A percentile compares a stretch with the other conserved stretches of the same genome.
Conservation (phyloP, 129 eudicot genomes). For the Centrapalus pauciflorus region DNA sequence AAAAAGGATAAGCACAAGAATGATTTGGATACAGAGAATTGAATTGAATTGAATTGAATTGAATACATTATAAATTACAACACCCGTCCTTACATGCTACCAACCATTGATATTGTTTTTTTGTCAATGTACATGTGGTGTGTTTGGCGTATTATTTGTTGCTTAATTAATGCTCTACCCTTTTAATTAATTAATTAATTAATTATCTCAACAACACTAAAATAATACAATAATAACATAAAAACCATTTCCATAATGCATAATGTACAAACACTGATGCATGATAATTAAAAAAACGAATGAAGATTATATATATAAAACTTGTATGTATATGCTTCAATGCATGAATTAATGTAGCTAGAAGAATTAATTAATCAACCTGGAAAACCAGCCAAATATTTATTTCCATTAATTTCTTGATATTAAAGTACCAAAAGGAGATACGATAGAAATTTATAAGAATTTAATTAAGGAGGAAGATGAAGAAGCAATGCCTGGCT, state of each 20-base stretch:
- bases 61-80: not conserved
- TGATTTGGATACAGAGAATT: too few relatives aligned
- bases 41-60: too few relatives aligned
- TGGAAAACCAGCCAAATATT: conserved; percentile 25
- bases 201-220: not conserved
- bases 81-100: conserved; percentile 20
- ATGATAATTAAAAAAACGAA: not conserved
- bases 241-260: not conserved
- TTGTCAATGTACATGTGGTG: conserved; percentile 19
- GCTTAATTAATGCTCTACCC: conserved; percentile 7
- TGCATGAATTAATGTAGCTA: not conserved
- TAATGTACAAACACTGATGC: not conserved
- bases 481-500: conserved; percentile 61
- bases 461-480: conserved; percentile 1
- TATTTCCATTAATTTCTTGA: conserved; percentile 8
- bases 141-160: conserved; percentile 25
- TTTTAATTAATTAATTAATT: not conserved
- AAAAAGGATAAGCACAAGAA: not conserved
- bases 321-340: not conserved
- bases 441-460: not conserved
- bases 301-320: conserved; percentile 4
- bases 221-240: not conserved
- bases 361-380: conserved; percentile 1
- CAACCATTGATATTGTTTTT: conserved; percentile 8
- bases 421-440: conserved; percentile 1